Conservation (phyloP, 1,139 yeast species). For the Yamadazyma friedrichii region DNA sequence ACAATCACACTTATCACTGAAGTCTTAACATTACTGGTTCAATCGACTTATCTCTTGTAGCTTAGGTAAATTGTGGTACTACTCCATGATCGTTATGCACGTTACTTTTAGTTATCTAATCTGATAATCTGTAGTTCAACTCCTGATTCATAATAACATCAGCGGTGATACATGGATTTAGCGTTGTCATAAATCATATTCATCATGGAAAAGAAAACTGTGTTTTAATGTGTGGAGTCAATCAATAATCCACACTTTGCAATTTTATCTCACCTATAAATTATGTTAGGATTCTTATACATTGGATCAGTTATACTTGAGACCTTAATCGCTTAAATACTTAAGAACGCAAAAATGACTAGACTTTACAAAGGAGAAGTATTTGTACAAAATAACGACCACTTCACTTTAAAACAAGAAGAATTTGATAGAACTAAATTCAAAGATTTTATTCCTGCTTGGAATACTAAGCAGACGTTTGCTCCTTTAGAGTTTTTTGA, state of each 20-base stretch:
- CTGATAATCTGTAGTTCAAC: too few species aligned
- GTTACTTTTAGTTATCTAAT: too few species aligned
- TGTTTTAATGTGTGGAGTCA: not conserved
- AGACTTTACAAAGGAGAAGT: constrained; percentile 3
- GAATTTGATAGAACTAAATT: constrained; percentile 11
- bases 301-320: too few species aligned
- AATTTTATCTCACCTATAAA: not conserved
- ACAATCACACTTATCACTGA: too few species aligned
- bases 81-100: too few species aligned
- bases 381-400: constrained; percentile 1
- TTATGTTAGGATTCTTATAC: too few species aligned
- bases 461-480: constrained; percentile 44
- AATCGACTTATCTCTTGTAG: too few species aligned
- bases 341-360: not conserved
- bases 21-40: too few species aligned
- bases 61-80: not conserved
- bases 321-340: not conserved
- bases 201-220: constrained; percentile 1
- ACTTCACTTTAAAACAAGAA: constrained; percentile 5
- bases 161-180: too few species aligned
- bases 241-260: constrained; percentile 2
- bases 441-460: constrained; percentile 50
- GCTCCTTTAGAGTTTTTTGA: constrained; percentile 48
- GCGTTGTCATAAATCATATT: too few species aligned
- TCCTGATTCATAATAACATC: not conserved